Base-by-base conservation (phyloP, 2,329 filamentous ascomycete genomes). In the Graphilbum fragrans region DNA sequence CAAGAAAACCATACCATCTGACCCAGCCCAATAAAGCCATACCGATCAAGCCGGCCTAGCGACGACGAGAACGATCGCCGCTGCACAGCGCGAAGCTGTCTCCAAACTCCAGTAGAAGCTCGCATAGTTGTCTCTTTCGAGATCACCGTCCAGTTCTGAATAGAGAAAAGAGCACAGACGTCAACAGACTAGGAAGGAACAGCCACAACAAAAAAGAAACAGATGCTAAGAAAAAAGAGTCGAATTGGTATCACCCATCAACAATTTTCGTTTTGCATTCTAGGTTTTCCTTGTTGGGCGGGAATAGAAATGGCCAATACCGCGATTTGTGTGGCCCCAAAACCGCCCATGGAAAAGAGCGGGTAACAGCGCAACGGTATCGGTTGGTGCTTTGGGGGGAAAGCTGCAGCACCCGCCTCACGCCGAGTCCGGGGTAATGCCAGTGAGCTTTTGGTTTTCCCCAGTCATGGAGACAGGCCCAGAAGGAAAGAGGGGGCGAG, bases 1-100 rank as follows among this genome's bases (percentile, higher is more conserved):
- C 10, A 5, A 5, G 10, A 34, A 20, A 19, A 21, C 8, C 29
- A 31, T 59, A 77, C 72, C 74, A 78, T 78, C 47, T 77, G 73
- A 6, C 74, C 74, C 14, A 78, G 57, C 14, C 74, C 74, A 42
- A 78, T 66, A 51, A 78, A 77, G 52, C 66, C 73, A 58, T 76
- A 77, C 35, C 58, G 68, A 35, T 75, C 69, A 41, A 69, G 52
- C 44, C 67, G 59, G 22, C 59, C 54, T 11, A 66, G 42, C 38
- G 72, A 66, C 10, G 60, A 63, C 18, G 70, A 67, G 52, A 77
- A 77, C n/a, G 58, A 58, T 41, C 72, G 64, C 45, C 59, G 60
- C 47, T 65, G 64, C 20, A 35, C 29, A 44, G 55, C 52, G 32
- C 57, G 47, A 31, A 57, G 47, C 18, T 55, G 43, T 43, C 47